Base-by-base conservation (phyloP, 805 yeast genomes). In the Alloascoidea africana region DNA sequence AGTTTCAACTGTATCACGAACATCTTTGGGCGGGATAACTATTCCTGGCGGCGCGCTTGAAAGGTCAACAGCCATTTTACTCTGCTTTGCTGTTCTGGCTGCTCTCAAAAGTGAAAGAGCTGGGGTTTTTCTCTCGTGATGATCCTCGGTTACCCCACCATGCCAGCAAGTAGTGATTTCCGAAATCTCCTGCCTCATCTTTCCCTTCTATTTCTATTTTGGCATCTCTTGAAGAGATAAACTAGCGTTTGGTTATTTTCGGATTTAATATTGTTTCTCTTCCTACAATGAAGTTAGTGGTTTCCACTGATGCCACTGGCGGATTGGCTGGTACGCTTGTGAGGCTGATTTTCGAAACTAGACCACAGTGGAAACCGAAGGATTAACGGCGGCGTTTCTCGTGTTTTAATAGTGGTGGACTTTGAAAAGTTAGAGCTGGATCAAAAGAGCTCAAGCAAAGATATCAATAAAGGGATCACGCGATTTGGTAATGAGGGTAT, bases 1-100 rank as follows among this genome's bases (percentile, higher is more conserved):
- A 49, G 78, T 81, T 37, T 70, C 75, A 14, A 87, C 76, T 14
- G 70, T 65, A 13, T 64, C 65, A 37, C 59, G 41, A 15, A 58
- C 46, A 5, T 60, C 67, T 2, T 82, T 76, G 0, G 85, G 82
- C 2, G 73, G 61, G 5, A 63, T 63, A 6, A 70, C 50, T 15
- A 59, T 63, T 0, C 60, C 65, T 1, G 66, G 66, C 1, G 63
- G 56, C 13, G 56, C 56, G 39, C 34, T 49, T 38, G 33, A 39
- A 42, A 18, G 50, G 47, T 36, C 40, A 37, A 36, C 36, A 41
- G 11, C 18, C 36, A n/a, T n/a, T n/a, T n/a, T n/a, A n/a, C n/a
- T n/a, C n/a, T n/a, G n/a, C n/a, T n/a, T n/a, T n/a, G n/a, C n/a
- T n/a, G n/a, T n/a, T n/a, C n/a, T n/a, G n/a, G n/a, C n/a, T n/a